Conservation (phyloP, 129 eudicot genomes). For the Lactuca saligna region DNA sequence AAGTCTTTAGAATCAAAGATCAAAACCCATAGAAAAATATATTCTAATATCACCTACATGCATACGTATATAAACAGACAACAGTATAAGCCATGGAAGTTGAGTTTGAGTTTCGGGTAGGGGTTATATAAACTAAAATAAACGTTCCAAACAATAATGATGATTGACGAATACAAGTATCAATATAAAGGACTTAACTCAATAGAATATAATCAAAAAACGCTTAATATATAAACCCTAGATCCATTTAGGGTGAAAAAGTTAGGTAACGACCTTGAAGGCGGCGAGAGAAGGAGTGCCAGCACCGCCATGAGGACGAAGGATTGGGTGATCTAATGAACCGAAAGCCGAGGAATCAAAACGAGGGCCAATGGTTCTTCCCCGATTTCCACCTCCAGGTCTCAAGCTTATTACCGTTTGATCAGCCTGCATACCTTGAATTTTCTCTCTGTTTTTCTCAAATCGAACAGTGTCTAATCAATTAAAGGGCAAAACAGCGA, state of each 20-base stretch:
- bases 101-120: neutral
- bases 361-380: conserved; percentile 51
- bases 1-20: neutral
- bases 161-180: neutral
- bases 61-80: neutral
- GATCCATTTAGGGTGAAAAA: conserved; percentile 20
- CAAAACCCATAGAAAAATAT: conserved; percentile 1
- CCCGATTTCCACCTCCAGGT: conserved; percentile 69
- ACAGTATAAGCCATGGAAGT: neutral
- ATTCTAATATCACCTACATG: neutral
- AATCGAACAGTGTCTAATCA: conserved; percentile 17
- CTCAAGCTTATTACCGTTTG: conserved; percentile 69
- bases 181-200: neutral
- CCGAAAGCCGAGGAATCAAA: conserved; percentile 42
- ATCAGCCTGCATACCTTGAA: conserved; percentile 76
- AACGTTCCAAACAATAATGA: neutral
- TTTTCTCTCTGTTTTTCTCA: neutral
- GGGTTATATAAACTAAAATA: neutral
- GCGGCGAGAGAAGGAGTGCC: conserved; percentile 33
- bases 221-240: conserved; percentile 20
- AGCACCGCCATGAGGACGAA: conserved; percentile 70
- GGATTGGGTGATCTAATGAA: conserved; percentile 52
- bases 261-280: conserved; percentile 46
- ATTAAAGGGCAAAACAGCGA: conserved; percentile 29
- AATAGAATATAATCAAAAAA: too few relatives aligned